phyloP scores from a whole-genome alignment of 1,139 yeast genomes.

The Debaryomyces sp. region DNA sequence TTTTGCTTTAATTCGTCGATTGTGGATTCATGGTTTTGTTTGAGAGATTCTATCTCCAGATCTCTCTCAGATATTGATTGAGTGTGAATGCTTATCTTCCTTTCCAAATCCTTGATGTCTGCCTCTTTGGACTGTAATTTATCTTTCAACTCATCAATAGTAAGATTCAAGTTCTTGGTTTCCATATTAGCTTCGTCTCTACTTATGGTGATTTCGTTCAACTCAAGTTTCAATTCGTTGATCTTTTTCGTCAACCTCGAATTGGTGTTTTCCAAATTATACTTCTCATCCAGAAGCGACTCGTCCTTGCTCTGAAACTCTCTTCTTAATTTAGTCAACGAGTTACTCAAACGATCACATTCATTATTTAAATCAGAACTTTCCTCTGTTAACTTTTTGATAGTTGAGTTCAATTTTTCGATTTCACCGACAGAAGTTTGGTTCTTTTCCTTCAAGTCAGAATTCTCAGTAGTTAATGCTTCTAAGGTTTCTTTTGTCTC shows the following conservation, averaged over 20 bases:
- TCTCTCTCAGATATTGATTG: constrained; percentile 3
- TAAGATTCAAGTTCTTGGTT: constrained; percentile 40
- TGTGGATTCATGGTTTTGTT: constrained; percentile 14
- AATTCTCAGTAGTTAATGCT: constrained; percentile 30
- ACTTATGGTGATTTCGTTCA: constrained; percentile 50
- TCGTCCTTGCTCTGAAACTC: constrained; percentile 48
- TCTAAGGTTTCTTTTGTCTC: constrained; percentile 47
- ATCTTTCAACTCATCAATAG: constrained; percentile 50
- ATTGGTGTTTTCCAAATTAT: constrained; percentile 42
- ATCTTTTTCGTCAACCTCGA: constrained; percentile 35
- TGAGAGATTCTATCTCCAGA: constrained; percentile 9
- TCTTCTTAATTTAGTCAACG: constrained; percentile 48
- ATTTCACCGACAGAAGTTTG: constrained; percentile 13
- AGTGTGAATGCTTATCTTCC: constrained; percentile 23
- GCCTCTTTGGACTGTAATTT: constrained; percentile 29
- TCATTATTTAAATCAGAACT: constrained; percentile 61
- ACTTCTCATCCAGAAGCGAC: constrained; percentile 49
- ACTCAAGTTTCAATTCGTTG: constrained; percentile 42
- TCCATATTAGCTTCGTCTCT: constrained; percentile 52
- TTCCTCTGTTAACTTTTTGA: constrained; percentile 49
- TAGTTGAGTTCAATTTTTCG: constrained; percentile 11
- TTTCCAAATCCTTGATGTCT: constrained; percentile 26
- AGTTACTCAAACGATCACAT: constrained; percentile 61
- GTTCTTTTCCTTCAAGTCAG: constrained; percentile 22
- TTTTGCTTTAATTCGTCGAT: constrained; percentile 10